phyloP scores from a whole-genome alignment of 2,329 filamentous ascomycete genomes.

The Pezicula radicicola region DNA sequence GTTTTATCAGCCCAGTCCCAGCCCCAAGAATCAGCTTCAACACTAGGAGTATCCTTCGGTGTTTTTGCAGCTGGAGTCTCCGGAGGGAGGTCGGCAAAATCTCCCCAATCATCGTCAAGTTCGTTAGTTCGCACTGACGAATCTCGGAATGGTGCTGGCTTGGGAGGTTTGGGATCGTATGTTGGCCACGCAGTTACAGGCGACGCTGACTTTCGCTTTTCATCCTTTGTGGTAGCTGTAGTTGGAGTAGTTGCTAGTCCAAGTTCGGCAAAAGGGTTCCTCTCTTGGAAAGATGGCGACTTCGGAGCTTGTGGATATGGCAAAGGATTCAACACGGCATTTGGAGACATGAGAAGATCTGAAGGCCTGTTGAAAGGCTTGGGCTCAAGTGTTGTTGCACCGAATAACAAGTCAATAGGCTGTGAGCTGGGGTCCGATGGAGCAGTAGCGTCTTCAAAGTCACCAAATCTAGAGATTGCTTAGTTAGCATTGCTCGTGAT shows the following conservation, averaged over 20 bases:
- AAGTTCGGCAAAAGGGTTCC: conserved; percentile 50
- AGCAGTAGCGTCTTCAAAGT: conserved; percentile 57
- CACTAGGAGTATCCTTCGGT: conserved; percentile 11
- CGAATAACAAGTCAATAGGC: conserved; percentile 23
- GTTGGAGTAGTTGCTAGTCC: conserved; percentile 41
- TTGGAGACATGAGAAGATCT: conserved; percentile 32
- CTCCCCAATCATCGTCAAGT: conserved; percentile 49
- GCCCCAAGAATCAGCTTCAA: conserved; percentile 26
- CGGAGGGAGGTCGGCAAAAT: conserved; percentile 42
- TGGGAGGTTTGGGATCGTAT: conserved; percentile 14
- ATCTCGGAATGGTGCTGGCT: conserved; percentile 20
- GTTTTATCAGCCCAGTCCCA: conserved; percentile 27
- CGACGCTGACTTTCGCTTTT: conserved; percentile 27
- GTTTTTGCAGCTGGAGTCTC: conserved; percentile 16
- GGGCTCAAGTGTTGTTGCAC: conserved; percentile 23
- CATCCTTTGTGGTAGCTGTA: conserved; percentile 28
- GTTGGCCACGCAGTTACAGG: conserved; percentile 29
- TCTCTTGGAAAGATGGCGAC: conserved; percentile 50
- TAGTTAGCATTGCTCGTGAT: too few species aligned
- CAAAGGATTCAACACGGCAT: conserved; percentile 20
- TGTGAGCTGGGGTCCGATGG: conserved; percentile 19
- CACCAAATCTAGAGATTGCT: conserved; percentile 44
- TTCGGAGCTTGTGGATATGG: conserved; percentile 46
- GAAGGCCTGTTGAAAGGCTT: conserved; percentile 26
- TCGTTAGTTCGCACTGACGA: conserved; percentile 24